Evolutionary conservation across 176 grass and related monocot species (phyloP).

Genomic region (Eragrostis curvula): DNA sequence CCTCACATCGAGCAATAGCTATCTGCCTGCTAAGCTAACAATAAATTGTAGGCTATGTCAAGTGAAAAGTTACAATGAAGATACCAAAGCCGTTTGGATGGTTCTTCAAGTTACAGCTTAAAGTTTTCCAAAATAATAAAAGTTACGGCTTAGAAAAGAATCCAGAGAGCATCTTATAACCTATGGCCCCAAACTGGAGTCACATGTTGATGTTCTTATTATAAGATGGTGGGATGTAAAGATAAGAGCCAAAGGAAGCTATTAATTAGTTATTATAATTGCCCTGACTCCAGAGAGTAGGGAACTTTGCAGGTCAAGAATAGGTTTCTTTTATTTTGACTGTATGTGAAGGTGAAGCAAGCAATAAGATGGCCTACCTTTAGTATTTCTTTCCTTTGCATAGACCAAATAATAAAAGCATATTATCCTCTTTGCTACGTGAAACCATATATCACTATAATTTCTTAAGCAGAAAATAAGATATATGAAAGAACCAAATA

Average conservation of each 20-base stretch:
- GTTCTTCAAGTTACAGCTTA: slow-evolving; percentile 50
- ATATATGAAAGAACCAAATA: neutral
- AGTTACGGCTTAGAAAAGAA: slow-evolving; percentile 32
- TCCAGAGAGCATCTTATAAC: slow-evolving; percentile 39
- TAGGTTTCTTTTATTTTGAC: slow-evolving; percentile 9
- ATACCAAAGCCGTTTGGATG: slow-evolving; percentile 65
- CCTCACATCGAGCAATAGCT: neutral
- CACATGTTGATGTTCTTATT: slow-evolving; percentile 42
- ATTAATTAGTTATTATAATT: slow-evolving; percentile 9
- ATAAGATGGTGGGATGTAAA: slow-evolving; percentile 33
- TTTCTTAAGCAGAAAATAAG: neutral
- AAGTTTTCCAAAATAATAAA: slow-evolving; percentile 22
- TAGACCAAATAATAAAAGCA: neutral
- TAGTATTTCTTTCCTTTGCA: neutral
- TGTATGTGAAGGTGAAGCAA: slow-evolving; percentile 8
- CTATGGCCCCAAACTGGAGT: slow-evolving; percentile 28
- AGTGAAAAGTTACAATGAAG: slow-evolving; percentile 68
- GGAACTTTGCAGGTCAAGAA: slow-evolving; percentile 40
- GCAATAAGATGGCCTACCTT: neutral
- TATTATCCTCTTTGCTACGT: neutral
- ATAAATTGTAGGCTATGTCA: slow-evolving; percentile 15
- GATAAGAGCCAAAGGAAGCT: slow-evolving; percentile 17
- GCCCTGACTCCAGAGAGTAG: slow-evolving; percentile 36
- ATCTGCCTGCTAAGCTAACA: neutral
- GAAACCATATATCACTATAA: neutral